A percentile compares a stretch with the other conserved stretches of the same genome.
These are phyloP conservation scores for Phytophthora sansomeana DNA, from an alignment of 352 stramenopile genomes.

Conservation along the genomic window DNA sequence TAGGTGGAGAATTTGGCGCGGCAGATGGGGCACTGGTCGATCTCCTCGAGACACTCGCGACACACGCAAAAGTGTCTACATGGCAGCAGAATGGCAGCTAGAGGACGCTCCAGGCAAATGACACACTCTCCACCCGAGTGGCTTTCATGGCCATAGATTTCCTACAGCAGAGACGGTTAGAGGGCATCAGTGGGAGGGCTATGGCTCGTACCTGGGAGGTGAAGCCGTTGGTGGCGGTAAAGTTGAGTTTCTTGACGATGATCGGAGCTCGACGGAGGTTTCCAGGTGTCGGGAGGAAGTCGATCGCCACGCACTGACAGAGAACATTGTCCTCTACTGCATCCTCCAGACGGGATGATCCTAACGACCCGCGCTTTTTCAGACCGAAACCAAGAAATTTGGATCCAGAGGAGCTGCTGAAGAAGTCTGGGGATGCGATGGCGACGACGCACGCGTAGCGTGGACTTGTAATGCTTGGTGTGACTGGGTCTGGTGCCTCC, in stretches of 20 bases:
- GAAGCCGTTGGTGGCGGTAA: constrained; percentile 48
- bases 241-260: constrained; percentile 60
- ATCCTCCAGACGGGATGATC: neutral
- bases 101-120: constrained; percentile 67
- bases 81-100: constrained; percentile 56
- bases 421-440: constrained; percentile 26
- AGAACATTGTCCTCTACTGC: constrained; percentile 42
- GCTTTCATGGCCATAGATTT: constrained; percentile 52
- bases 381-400: constrained; percentile 3
- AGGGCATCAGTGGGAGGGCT: neutral
- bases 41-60: constrained; percentile 66
- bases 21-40: constrained; percentile 80
- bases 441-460: constrained; percentile 47
- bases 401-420: constrained; percentile 1
- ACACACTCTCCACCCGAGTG: constrained; percentile 54
- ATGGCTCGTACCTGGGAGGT: constrained; percentile 42
- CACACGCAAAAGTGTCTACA: constrained; percentile 79
- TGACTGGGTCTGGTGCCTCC: neutral
- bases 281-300: constrained; percentile 64
- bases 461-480: constrained; percentile 1
- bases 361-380: neutral
- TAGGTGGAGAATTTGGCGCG: constrained; percentile 68
- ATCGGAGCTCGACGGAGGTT: constrained; percentile 34
- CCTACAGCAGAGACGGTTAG: constrained; percentile 34
- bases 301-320: constrained; percentile 59